These are phyloP conservation scores for Akebia trifoliata DNA, from an alignment of 164 flowering plant genomes.

Conservation along the genomic window DNA sequence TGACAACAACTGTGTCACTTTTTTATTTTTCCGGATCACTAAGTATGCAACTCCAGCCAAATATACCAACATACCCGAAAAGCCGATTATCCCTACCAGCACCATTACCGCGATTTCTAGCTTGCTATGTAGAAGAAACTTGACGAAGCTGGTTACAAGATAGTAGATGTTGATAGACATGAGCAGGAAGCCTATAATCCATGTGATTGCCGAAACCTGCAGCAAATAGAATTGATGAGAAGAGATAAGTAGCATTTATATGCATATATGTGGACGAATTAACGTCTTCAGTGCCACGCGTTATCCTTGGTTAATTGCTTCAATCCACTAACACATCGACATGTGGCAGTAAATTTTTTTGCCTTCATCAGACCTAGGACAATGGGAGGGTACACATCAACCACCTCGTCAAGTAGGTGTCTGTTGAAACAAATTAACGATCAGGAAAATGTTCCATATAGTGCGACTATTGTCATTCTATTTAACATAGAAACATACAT, in stretches of 20 bases:
- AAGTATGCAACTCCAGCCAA: conserved; percentile 66
- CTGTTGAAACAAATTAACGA: too few relatives aligned
- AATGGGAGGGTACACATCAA: too few relatives aligned
- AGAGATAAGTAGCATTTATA: not conserved
- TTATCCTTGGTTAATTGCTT: too few relatives aligned
- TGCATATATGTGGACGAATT: too few relatives aligned
- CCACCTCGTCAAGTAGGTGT: too few relatives aligned
- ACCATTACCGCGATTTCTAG: conserved; percentile 27
- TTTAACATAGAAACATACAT: too few relatives aligned
- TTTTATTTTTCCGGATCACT: conserved; percentile 51
- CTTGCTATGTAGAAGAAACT: conserved; percentile 48
- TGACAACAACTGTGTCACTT: conserved; percentile 42
- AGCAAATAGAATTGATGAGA: not conserved
- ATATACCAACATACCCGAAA: conserved; percentile 53
- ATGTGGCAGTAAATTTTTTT: too few relatives aligned
- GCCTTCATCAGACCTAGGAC: too few relatives aligned
- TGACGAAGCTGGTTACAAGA: conserved; percentile 50
- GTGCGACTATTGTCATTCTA: too few relatives aligned
- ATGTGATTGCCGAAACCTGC: conserved; percentile 71
- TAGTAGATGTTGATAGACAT: conserved; percentile 80
- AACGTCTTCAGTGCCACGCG: too few relatives aligned
- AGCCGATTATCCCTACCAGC: conserved; percentile 64
- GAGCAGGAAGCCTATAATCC: conserved; percentile 72
- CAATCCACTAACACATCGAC: too few relatives aligned
- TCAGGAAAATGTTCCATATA: too few relatives aligned